phyloP scores from a whole-genome alignment of 768 basidiomycete species.

The Pholiota molesta region DNA sequence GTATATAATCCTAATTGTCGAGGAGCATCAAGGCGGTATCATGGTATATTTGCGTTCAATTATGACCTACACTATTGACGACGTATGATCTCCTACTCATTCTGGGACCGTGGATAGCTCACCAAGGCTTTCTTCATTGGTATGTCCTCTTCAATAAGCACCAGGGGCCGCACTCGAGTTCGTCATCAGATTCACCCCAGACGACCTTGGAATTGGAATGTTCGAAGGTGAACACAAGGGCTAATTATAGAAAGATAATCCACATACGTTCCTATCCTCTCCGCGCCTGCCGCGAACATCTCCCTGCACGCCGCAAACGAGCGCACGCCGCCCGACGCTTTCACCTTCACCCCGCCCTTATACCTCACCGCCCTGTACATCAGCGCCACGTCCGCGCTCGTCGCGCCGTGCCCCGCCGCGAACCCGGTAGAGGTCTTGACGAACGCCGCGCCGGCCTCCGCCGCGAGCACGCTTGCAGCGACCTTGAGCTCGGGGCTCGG shows the following conservation, averaged over 20 bases:
- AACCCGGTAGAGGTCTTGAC: slow-evolving; percentile 62
- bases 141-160: no score
- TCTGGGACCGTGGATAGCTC: no score
- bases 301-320: slow-evolving; percentile 47
- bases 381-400: slow-evolving; percentile 44
- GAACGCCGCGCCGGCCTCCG: slow-evolving; percentile 52
- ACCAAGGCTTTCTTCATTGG: no score
- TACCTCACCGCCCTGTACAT: slow-evolving; percentile 43
- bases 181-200: slow-evolving; percentile 19
- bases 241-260: not conserved
- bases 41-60: no score
- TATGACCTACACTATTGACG: no score
- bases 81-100: no score
- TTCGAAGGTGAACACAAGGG: no score
- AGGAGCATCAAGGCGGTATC: no score
- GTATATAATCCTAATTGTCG: no score
- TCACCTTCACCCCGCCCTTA: slow-evolving; percentile 43
- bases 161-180: not conserved
- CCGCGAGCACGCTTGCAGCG: slow-evolving; percentile 46
- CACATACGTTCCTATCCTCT: slow-evolving; percentile 56
- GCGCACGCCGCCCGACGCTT: slow-evolving; percentile 55
- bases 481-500: slow-evolving; percentile 45
- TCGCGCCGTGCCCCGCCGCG: slow-evolving; percentile 45
- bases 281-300: slow-evolving; percentile 52
- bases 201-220: slow-evolving; percentile 18